phyloP scores from a whole-genome alignment of 345 rosid genomes.

The Dovyalis caffra region DNA sequence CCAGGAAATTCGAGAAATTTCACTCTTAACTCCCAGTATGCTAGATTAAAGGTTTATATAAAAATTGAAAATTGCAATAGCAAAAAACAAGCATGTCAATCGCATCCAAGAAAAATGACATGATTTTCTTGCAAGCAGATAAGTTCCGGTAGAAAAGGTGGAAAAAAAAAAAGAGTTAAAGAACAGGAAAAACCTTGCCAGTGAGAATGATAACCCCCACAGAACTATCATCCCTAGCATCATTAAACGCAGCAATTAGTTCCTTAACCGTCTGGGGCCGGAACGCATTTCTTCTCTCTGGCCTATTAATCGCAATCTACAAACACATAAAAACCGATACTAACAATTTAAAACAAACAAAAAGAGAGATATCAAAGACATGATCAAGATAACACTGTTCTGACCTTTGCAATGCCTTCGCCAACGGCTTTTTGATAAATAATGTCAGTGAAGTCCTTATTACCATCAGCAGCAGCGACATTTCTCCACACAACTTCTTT shows the following conservation, averaged over 20 bases:
- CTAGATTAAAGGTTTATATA: too few species aligned
- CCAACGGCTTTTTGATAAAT: conserved; percentile 77
- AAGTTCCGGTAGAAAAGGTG: too few species aligned
- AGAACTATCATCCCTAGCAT: conserved; percentile 79
- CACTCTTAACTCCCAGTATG: too few species aligned
- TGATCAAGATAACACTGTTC: neutral
- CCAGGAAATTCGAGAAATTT: neutral
- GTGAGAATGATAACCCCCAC: conserved; percentile 84
- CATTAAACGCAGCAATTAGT: conserved; percentile 70
- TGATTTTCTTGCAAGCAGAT: too few species aligned
- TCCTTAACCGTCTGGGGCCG: conserved; percentile 75
- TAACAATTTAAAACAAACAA: neutral
- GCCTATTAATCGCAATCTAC: conserved; percentile 80
- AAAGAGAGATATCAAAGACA: neutral
- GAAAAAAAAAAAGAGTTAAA: neutral
- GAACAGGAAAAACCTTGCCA: conserved; percentile 54
- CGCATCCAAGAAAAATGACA: too few species aligned
- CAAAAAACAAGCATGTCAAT: neutral
- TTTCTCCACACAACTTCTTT: conserved; percentile 60
- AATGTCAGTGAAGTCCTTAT: conserved; percentile 59
- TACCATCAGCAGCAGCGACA: conserved; percentile 40
- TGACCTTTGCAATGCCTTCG: conserved; percentile 89
- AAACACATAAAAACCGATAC: neutral
- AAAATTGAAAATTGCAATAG: neutral
- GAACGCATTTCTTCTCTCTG: conserved; percentile 80